A percentile compares a stretch with the other conserved stretches of the same genome.
These are phyloP conservation scores for Zymoseptoria tritici DNA, from an alignment of 2,329 filamentous ascomycete species.

Conservation along the genomic window DNA sequence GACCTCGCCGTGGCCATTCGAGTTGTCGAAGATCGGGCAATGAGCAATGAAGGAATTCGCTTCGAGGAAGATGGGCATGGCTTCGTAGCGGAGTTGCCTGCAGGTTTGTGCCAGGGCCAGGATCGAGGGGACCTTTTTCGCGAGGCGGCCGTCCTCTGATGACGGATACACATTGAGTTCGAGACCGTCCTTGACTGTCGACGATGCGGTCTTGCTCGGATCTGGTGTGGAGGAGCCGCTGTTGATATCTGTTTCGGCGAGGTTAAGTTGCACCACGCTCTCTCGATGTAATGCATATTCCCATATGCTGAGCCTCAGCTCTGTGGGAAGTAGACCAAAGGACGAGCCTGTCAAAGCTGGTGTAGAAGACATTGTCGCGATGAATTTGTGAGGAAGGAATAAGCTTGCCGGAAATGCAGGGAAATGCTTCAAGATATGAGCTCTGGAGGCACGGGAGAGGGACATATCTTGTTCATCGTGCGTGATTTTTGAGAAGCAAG, in stretches of 20 bases:
- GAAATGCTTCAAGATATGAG: not conserved
- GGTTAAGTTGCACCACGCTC: not conserved
- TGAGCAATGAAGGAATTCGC: not conserved
- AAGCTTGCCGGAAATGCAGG: not conserved
- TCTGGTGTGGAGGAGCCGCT: not conserved
- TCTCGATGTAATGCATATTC: not conserved
- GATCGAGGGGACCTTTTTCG: not conserved
- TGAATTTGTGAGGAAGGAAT: not conserved
- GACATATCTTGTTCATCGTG: not conserved
- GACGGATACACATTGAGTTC: not conserved
- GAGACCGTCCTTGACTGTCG: not conserved
- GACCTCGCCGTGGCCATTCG: not conserved
- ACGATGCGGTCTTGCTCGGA: not conserved
- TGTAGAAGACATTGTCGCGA: not conserved
- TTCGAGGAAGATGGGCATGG: not conserved
- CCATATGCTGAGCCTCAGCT: not conserved
- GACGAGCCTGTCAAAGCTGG: not conserved
- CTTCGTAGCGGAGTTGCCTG: not conserved
- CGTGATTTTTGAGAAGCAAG: not conserved
- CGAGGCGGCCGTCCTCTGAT: not conserved
- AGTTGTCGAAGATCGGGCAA: not conserved
- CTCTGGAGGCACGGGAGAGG: not conserved
- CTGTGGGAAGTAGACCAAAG: not conserved
- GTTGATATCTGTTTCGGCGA: not conserved
- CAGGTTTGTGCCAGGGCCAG: not conserved